phyloP scores from a whole-genome alignment of 202 grass and related monocot species.

The Brachypodium distachyon region DNA sequence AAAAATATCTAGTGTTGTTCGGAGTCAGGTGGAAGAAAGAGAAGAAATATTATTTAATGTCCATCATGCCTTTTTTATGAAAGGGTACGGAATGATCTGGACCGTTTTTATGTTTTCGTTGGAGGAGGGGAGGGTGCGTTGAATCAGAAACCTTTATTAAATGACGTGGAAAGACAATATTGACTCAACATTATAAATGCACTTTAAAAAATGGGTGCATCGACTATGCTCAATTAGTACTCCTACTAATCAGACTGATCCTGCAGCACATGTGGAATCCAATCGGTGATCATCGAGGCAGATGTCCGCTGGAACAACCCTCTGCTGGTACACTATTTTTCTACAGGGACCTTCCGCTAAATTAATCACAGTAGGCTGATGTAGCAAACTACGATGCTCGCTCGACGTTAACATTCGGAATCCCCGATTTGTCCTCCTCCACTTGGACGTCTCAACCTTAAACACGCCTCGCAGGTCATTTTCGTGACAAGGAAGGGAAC shows the following conservation, averaged over 20 bases:
- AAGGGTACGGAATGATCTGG: too few species aligned
- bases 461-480: not conserved
- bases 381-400: not conserved
- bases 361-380: not conserved
- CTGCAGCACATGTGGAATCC: not conserved
- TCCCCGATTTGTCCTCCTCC: not conserved
- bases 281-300: not conserved
- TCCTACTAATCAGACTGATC: too few species aligned
- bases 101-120: too few species aligned
- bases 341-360: not conserved
- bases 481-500: not conserved
- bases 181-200: too few species aligned
- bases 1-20: too few species aligned
- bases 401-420: not conserved
- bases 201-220: too few species aligned
- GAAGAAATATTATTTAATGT: too few species aligned
- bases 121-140: too few species aligned
- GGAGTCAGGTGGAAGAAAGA: too few species aligned
- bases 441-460: not conserved
- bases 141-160: too few species aligned
- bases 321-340: not conserved
- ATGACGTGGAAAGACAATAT: too few species aligned
- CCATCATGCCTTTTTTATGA: too few species aligned
- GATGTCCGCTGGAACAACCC: not conserved
- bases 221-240: not conserved